A percentile compares a stretch with the other conserved stretches of the same genome.
phyloP scores from a whole-genome alignment of 129 eudicot genomes.

The Pittosporum tobira region DNA sequence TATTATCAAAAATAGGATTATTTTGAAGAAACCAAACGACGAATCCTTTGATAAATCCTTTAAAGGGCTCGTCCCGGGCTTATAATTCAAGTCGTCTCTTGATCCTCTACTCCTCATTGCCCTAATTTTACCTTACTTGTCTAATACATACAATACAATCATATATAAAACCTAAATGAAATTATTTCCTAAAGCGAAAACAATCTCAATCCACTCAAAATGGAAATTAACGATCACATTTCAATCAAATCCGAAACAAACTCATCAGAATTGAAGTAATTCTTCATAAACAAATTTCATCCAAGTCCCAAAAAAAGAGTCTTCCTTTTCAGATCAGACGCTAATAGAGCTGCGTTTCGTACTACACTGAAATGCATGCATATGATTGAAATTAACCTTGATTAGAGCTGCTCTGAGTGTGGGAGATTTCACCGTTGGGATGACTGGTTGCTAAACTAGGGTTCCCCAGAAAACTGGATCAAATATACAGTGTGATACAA shows the following conservation, averaged over 20 bases:
- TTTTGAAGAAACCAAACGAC: conserved; percentile 32
- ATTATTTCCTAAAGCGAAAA: not conserved
- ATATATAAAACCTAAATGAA: not conserved
- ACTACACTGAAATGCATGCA: too few relatives aligned
- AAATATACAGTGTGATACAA: too few relatives aligned
- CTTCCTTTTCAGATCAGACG: too few relatives aligned
- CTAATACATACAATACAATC: not conserved
- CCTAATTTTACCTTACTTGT: not conserved
- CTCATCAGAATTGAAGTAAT: too few relatives aligned
- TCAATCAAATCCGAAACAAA: not conserved
- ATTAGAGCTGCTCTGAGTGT: too few relatives aligned
- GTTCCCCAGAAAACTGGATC: too few relatives aligned
- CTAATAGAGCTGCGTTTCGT: too few relatives aligned
- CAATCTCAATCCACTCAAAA: not conserved
- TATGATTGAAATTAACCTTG: too few relatives aligned
- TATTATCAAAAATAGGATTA: conserved; percentile 32
- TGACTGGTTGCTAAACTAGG: too few relatives aligned
- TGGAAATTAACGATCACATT: not conserved
- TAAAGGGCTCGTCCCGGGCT: not conserved
- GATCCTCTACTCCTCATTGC: conserved; percentile 46
- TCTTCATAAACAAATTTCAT: too few relatives aligned
- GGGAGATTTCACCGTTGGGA: too few relatives aligned
- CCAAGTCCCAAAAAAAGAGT: too few relatives aligned
- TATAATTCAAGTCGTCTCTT: conserved; percentile 38
- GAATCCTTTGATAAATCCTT: conserved; percentile 37